Evolutionary conservation across 2,329 filamentous ascomycete genomes (phyloP).

Genomic region (Monosporascus sp.): DNA sequence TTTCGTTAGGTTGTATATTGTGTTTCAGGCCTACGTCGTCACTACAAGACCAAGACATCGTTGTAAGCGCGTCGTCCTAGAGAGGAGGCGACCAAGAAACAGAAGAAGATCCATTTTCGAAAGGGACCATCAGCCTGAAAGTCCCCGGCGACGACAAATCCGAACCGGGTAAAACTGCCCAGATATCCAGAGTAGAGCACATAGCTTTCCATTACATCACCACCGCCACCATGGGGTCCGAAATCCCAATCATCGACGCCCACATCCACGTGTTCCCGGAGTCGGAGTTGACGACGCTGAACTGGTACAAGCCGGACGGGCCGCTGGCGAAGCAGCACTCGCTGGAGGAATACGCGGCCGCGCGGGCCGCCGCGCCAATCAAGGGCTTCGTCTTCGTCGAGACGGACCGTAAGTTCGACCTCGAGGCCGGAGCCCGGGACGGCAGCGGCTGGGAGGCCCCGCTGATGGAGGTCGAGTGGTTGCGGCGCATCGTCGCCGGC

Average conservation of each 20-base stretch:
- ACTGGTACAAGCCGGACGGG: slow-evolving; percentile 61
- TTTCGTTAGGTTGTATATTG: too few species aligned
- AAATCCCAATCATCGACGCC: slow-evolving; percentile 71
- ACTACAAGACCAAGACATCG: too few species aligned
- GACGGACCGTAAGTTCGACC: slow-evolving; percentile 66
- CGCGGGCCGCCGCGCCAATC: slow-evolving; percentile 39
- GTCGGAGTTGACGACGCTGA: slow-evolving; percentile 60
- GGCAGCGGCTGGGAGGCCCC: slow-evolving; percentile 61
- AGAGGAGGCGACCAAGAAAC: too few species aligned
- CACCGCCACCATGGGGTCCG: slow-evolving; percentile 18
- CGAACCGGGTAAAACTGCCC: too few species aligned
- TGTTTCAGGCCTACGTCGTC: too few species aligned
- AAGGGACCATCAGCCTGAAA: too few species aligned
- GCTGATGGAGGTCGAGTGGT: slow-evolving; percentile 66
- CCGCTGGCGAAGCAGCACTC: slow-evolving; percentile 62
- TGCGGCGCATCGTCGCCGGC: slow-evolving; percentile 62
- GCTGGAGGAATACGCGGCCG: slow-evolving; percentile 55
- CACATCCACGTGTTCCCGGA: slow-evolving; percentile 86
- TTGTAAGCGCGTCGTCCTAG: too few species aligned
- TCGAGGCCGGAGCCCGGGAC: slow-evolving; percentile 40
- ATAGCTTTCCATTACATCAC: not conserved
- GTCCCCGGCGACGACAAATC: too few species aligned
- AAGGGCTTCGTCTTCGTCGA: slow-evolving; percentile 79
- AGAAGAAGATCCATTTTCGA: too few species aligned
- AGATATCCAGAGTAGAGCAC: too few species aligned